These are phyloP conservation scores for Lathyrus oleraceus DNA, from an alignment of 306 rosid genomes.

Conservation along the genomic window DNA sequence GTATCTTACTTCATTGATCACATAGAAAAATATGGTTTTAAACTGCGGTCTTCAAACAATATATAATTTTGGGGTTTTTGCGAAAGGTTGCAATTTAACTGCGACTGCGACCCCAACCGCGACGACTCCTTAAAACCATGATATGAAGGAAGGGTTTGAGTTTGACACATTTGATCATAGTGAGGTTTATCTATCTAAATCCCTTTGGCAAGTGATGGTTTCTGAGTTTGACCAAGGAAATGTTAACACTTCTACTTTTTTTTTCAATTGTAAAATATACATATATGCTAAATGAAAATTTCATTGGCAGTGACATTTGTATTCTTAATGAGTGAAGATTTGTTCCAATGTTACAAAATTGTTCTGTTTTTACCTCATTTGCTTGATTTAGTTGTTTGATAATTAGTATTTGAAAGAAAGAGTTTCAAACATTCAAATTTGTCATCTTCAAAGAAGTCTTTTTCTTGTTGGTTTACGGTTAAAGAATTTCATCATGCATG, in stretches of 20 bases:
- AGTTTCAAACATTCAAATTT: slow-evolving; percentile 1
- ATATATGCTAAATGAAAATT: slow-evolving; percentile 23
- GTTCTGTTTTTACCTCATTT: not conserved
- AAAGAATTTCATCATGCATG: not conserved
- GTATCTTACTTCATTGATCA: slow-evolving; percentile 56
- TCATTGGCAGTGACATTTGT: slow-evolving; percentile 19
- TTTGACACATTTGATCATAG: not conserved
- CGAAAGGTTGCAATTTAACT: not conserved
- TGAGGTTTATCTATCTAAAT: slow-evolving; percentile 12
- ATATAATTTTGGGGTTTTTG: not conserved
- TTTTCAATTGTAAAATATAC: slow-evolving; percentile 24
- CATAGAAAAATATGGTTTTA: slow-evolving; percentile 37
- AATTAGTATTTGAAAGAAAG: not conserved
- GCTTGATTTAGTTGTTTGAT: not conserved
- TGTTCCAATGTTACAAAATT: slow-evolving; percentile 7
- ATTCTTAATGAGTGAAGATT: slow-evolving; percentile 4
- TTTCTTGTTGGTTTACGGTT: not conserved
- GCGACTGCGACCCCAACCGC: not conserved
- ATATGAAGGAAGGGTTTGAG: not conserved
- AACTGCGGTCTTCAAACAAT: not conserved
- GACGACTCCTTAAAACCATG: not conserved
- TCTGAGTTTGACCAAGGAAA: slow-evolving; percentile 3
- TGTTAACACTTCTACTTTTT: slow-evolving; percentile 25
- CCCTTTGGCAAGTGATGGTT: slow-evolving; percentile 25
- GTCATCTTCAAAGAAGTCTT: not conserved